Evolutionary conservation across 2,329 filamentous ascomycete genomes (phyloP).

Genomic region (Aureobasidium namibiae): DNA sequence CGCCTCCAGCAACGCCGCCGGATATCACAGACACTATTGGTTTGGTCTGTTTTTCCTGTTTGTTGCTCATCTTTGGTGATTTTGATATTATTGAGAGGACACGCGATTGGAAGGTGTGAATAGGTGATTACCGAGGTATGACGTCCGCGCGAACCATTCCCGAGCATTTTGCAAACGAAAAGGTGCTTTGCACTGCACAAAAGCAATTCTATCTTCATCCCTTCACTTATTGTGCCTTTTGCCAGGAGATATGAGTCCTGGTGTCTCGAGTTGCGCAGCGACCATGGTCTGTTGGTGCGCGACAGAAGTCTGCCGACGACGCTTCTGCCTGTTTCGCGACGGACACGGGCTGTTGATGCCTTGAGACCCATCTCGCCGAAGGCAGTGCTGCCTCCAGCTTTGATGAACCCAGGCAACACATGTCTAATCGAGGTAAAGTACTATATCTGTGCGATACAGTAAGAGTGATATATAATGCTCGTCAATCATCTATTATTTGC

Average conservation of each 20-base stretch:
- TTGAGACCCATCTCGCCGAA: background rate
- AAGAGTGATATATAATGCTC: background rate
- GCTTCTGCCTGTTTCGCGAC: background rate
- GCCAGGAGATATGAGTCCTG: no score
- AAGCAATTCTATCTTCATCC: background rate
- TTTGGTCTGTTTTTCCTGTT: slow-evolving; percentile 18
- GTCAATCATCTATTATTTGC: background rate
- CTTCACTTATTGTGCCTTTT: no score
- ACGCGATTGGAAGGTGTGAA: background rate
- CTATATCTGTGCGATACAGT: background rate
- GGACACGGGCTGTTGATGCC: background rate
- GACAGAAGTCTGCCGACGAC: no score
- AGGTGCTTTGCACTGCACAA: background rate
- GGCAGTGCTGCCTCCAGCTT: background rate
- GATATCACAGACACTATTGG: slow-evolving; percentile 28
- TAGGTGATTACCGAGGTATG: background rate
- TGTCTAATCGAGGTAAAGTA: background rate
- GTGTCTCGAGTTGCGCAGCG: background rate
- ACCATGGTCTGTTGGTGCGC: no score
- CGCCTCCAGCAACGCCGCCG: slow-evolving; percentile 28
- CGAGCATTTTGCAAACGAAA: background rate
- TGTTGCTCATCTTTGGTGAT: background rate
- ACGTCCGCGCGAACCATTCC: background rate
- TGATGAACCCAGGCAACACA: background rate
- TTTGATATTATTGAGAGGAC: background rate